phyloP scores from a whole-genome alignment of 129 eudicot genomes.

The Centrapalus pauciflorus region DNA sequence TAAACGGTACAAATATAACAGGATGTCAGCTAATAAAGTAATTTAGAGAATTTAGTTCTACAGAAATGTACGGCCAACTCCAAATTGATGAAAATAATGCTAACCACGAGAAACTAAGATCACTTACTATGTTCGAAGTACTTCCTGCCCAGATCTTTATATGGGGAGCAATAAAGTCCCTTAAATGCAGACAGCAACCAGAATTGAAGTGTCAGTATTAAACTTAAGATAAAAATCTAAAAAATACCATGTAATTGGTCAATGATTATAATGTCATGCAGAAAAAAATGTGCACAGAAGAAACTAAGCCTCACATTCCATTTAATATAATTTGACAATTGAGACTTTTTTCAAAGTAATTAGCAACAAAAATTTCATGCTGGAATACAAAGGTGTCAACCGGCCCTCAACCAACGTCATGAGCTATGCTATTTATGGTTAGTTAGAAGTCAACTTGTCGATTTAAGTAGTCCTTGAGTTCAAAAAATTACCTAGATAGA shows the following conservation, averaged over 20 bases:
- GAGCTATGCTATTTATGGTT: too few relatives aligned
- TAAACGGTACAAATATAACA: neutral
- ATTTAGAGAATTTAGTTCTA: neutral
- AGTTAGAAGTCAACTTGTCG: too few relatives aligned
- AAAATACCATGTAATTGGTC: neutral
- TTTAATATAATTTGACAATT: neutral
- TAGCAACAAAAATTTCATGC: neutral
- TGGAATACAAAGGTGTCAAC: neutral
- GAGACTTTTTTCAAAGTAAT: neutral
- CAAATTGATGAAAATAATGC: too few relatives aligned
- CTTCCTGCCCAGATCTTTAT: conserved; percentile 29
- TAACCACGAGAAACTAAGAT: conserved; percentile 1
- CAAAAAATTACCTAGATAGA: neutral
- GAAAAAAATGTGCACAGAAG: neutral
- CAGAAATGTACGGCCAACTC: neutral
- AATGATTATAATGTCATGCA: neutral
- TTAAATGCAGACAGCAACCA: conserved; percentile 12
- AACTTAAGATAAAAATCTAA: neutral
- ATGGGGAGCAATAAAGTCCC: conserved; percentile 37
- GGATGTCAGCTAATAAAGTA: neutral
- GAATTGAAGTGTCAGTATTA: neutral
- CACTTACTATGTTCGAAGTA: conserved; percentile 34
- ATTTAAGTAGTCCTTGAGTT: neutral
- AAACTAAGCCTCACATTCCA: neutral
- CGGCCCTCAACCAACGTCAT: neutral